Base-by-base conservation (phyloP, 257 asterid genomes). In the Penstemon newberryi region DNA sequence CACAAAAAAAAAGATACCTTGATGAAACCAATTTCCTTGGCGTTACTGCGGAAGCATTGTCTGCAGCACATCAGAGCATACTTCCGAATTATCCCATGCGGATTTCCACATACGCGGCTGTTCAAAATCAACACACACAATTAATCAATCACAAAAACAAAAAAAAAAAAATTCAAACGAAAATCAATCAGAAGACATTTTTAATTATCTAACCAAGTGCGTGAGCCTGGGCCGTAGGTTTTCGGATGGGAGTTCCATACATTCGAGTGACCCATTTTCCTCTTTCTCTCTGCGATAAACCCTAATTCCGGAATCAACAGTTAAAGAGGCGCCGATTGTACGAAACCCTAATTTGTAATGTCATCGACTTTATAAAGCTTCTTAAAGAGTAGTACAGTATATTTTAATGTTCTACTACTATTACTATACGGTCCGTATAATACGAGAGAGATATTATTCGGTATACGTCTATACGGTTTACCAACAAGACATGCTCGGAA, bases 201-300 rank as follows among this genome's bases (percentile, higher is more conserved):
- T 25, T 1, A 25, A 25, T 25, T 25, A 25, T 25, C 33, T 25
- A 25, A 82, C 87, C 87, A 79, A 15, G 84, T 76, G 64, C 87
- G 84, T 18, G 84, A 82, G 18, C 84, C 87, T 59, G 82, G 84
- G 8, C 84, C 87, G 44, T 82, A 82, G 51, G 54, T 82, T 73
- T 82, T 82, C 40, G 87, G 87, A 46, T 82, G 84, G 59, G 84
- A 72, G 69, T 82, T 82, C 84, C 87, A 82, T 3, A 82, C 56
- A 66, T 82, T 79, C 0, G 84, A 65, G 66, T 79, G 84, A n/a
- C 87, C 87, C 87, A 82, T 82, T 55, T 70, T 57, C 25, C 57
- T 50, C 69, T 74, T 38, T 70, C 66, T 49, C 37, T 43, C 42
- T 47, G 49, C 13, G 2, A 25, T 25, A 1, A 25, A 25, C 33